Evolutionary conservation across 257 asterid species (phyloP).

Genomic region (Solanum virginianum): DNA sequence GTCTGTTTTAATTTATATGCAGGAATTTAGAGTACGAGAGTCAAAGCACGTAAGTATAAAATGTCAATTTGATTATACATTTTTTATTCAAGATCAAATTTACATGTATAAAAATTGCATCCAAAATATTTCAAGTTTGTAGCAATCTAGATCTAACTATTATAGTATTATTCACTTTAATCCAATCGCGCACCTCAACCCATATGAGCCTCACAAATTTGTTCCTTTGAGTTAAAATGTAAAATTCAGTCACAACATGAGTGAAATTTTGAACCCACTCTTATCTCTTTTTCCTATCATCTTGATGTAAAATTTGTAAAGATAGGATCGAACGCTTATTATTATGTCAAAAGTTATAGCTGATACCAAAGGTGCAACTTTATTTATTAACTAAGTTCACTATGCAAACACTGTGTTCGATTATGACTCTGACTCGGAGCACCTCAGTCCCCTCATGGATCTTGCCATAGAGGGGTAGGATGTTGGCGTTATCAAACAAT

Average conservation of each 20-base stretch:
- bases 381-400: too few species aligned
- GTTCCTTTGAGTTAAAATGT: neutral
- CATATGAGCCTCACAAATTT: neutral
- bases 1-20: neutral
- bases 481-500: too few species aligned
- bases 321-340: too few species aligned
- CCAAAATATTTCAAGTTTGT: neutral
- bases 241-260: neutral
- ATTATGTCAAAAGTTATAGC: too few species aligned
- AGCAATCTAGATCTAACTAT: neutral
- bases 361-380: too few species aligned
- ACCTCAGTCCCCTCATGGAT: too few species aligned
- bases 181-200: neutral
- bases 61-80: neutral
- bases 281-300: neutral
- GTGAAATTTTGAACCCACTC: too few species aligned
- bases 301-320: neutral
- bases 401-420: too few species aligned
- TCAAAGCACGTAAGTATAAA: neutral
- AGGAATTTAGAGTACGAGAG: neutral
- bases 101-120: neutral
- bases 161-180: fast-evolving
- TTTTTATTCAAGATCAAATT: neutral
- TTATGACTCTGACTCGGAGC: too few species aligned
- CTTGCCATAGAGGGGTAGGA: too few species aligned